Base-by-base conservation (phyloP, 441 rosid species). In the Jatropha multifida region DNA sequence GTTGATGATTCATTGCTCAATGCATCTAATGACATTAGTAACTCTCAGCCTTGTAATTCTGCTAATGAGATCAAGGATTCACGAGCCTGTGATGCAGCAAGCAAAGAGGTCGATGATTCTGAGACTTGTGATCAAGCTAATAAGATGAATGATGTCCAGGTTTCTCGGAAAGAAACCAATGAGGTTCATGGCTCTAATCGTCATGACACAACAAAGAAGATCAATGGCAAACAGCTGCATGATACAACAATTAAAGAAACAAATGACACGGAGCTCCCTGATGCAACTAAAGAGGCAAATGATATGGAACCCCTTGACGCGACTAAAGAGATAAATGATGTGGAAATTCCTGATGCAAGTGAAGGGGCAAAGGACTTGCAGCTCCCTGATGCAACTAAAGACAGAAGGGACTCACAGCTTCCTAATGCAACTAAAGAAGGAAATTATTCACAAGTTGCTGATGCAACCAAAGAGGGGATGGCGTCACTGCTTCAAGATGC, bases 1-100 rank as follows among this genome's bases (percentile, higher is more conserved):
- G 85, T 79, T 40, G 85, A 82, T 74, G 85, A 83, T 65, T 74
- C 83, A 78, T 81, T 81, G 78, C 72, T 83, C 62, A 83, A 74
- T 61, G 82, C 71, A 64, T 79, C 83, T 76, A 78, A 79, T 74
- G 88, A 78, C 63, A 71, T 82, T 69, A 76, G 73, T 60, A 85
- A 84, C 38, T 83, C 81, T 58, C 86, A 83, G 72, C 81, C 79
- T 81, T 75, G 67, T 78, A 71, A 76, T 72, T 61, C 78, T 38
- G 42, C 61, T 73, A 32, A 65, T 76, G 84, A 74, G 46, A 51
- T 73, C 37, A 78, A 74, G 27, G 65, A 76, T 65, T 51, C 75
- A 23, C 80, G 83, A 46, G 2, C 65, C 38, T 64, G 76, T 9
- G 81, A 80, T 56, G 76, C 82, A 77, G 80, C 71, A 60, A 73